A percentile compares a stretch with the other conserved stretches of the same genome.
These are phyloP conservation scores for Sporothrix inflata DNA, from an alignment of 2,329 filamentous ascomycete species.

Conservation along the genomic window DNA sequence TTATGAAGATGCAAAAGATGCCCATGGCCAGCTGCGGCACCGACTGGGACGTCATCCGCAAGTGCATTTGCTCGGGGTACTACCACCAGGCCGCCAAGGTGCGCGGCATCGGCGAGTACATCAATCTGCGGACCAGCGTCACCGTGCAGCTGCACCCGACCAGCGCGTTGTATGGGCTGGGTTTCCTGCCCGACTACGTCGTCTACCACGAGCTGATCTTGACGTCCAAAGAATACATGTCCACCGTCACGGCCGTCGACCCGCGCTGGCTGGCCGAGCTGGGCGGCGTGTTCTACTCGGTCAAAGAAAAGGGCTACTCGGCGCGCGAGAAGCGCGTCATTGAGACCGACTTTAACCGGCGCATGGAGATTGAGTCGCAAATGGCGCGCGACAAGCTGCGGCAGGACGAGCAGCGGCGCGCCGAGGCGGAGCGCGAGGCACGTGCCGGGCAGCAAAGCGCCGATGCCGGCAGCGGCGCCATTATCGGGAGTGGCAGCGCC, in stretches of 20 bases:
- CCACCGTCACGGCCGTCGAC: slow-evolving; percentile 92
- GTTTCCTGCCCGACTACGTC: slow-evolving; percentile 94
- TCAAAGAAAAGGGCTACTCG: slow-evolving; percentile 97
- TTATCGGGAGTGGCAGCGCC: slow-evolving; percentile 33
- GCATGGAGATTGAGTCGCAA: slow-evolving; percentile 89
- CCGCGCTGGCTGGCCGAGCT: slow-evolving; percentile 97
- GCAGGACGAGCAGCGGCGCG: slow-evolving; percentile 60
- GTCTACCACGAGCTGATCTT: slow-evolving; percentile 98
- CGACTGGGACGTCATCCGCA: slow-evolving; percentile 94
- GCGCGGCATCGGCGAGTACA: slow-evolving; percentile 95
- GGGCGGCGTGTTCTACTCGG: slow-evolving; percentile 93
- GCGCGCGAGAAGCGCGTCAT: slow-evolving; percentile 82
- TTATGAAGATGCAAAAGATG: slow-evolving; percentile 95
- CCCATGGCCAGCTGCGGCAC: slow-evolving; percentile 83
- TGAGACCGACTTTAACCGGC: slow-evolving; percentile 88
- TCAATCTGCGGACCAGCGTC: slow-evolving; percentile 93
- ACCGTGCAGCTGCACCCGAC: slow-evolving; percentile 95
- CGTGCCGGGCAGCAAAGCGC: slow-evolving; percentile 51
- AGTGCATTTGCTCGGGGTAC: slow-evolving; percentile 96
- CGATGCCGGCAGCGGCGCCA: slow-evolving; percentile 45
- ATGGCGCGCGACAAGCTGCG: slow-evolving; percentile 83
- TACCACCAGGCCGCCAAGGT: slow-evolving; percentile 97
- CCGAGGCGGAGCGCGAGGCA: slow-evolving; percentile 50
- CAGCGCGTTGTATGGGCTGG: slow-evolving; percentile 86
- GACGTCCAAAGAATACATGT: slow-evolving; percentile 97